Evolutionary conservation across 768 basidiomycete species (phyloP), one percentile per base, ranked within the genome.

Genomic region (Coprinopsis sp.): DNA sequence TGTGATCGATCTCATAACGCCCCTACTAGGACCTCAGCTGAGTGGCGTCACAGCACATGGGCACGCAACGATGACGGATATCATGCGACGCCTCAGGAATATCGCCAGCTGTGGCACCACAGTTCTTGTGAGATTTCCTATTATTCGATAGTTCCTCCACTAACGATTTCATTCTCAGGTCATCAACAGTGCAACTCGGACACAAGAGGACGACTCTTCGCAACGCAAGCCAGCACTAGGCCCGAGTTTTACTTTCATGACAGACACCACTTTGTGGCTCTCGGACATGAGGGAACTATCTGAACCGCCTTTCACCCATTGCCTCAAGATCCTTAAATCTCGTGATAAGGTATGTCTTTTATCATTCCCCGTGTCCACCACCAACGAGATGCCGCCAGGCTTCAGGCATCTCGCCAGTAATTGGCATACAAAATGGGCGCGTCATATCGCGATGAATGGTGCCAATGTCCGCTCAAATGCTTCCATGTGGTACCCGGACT

Each of bases 231-330:
- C 87, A 4, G 84, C 85, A 1, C 68, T 91, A 12, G 88, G 87
- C n/a, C 81, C 87, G 1, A 82, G 86, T 1, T 91, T 90, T 50
- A 69, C 81, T 6, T 85, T 78, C 60, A 63, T 87, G 60, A 77
- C 80, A 2, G 88, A 91, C 55, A 79, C 77, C 13, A 85, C 83
- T 0, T 53, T 91, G n/a, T 90, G 87, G 87, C 66, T 88, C 8
- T 68, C 74, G 8, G 63, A 54, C 25, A 54, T 51, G 36, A n/a
- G n/a, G n/a, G n/a, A n/a, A 19, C 10, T 27, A 30, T 10, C 19
- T 6, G 37, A 25, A 19, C 11, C 33, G 7, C 12, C n/a, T 12
- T 25, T 22, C 40, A 11, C 19, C 10, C 30, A 16, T n/a, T 16
- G 11, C 14, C 43, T 44, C 28, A 31, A 31, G 34, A 46, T 46